Conservation (phyloP, 345 rosid genomes). For the Turnera subulata region DNA sequence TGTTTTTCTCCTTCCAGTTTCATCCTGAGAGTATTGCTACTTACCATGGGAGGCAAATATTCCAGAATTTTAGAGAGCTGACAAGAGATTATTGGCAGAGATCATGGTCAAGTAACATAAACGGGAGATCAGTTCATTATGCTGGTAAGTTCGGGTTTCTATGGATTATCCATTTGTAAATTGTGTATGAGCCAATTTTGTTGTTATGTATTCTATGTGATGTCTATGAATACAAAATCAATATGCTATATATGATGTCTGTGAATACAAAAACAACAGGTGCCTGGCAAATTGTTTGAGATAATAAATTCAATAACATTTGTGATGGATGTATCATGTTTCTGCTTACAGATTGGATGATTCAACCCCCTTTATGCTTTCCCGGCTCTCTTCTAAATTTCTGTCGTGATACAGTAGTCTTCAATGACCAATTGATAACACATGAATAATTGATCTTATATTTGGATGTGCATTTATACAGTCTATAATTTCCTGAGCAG, state of each 20-base stretch:
- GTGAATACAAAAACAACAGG: too few relatives aligned
- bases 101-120: slow-evolving; percentile 30
- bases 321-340: not conserved
- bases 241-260: too few relatives aligned
- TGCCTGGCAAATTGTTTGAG: too few relatives aligned
- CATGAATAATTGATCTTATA: not conserved
- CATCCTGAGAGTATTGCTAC: slow-evolving; percentile 98
- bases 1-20: slow-evolving; percentile 50
- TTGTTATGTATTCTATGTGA: not conserved
- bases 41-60: slow-evolving; percentile 63
- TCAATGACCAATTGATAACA: not conserved
- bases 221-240: not conserved
- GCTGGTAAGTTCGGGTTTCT: slow-evolving; percentile 40
- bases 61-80: slow-evolving; percentile 70
- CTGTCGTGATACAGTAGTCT: not conserved
- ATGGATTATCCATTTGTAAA: not conserved
- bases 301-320: too few relatives aligned
- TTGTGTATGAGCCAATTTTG: not conserved
- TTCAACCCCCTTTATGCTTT: not conserved
- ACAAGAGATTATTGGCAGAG: slow-evolving; percentile 72
- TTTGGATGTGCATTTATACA: slow-evolving; percentile 10
- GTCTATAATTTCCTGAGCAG: slow-evolving; percentile 40
- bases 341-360: not conserved
- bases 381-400: not conserved
- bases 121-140: slow-evolving; percentile 34